Percentiles rank a stretch among this genome's conserved stretches.
Evolutionary conservation across 495 filamentous ascomycete species (phyloP).

Genomic region (Xylaria scruposa): DNA sequence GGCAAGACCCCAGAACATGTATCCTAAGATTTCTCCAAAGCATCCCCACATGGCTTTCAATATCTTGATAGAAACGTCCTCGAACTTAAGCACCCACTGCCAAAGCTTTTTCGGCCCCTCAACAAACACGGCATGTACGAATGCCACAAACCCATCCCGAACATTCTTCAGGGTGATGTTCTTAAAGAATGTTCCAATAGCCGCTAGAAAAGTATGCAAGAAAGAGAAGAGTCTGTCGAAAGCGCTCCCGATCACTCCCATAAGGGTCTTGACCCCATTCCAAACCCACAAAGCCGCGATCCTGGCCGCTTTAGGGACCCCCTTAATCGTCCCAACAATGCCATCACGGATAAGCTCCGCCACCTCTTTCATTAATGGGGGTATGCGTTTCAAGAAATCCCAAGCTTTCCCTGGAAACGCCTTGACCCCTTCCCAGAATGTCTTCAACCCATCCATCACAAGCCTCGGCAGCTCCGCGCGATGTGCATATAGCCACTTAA

Average conservation of each 20-base stretch:
- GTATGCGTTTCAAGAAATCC: neutral
- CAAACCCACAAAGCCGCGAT: neutral
- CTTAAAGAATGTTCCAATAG: neutral
- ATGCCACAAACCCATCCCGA: slow-evolving; percentile 5
- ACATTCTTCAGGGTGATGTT: slow-evolving; percentile 7
- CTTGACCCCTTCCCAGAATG: neutral
- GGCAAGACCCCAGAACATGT: neutral
- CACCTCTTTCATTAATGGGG: neutral
- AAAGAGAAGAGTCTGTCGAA: slow-evolving; percentile 4
- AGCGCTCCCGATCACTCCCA: neutral
- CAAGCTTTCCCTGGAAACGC: neutral
- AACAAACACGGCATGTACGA: neutral
- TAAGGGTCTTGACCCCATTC: neutral
- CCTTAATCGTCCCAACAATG: neutral
- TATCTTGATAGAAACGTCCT: neutral
- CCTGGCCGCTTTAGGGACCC: neutral
- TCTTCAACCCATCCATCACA: neutral
- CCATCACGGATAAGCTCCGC: neutral
- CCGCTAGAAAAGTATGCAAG: neutral
- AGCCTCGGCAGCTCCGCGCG: neutral
- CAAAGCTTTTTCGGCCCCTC: neutral
- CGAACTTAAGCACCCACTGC: neutral
- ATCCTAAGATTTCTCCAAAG: neutral
- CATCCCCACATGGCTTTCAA: slow-evolving; percentile 8
- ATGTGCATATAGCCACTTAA: neutral